Base-by-base conservation (phyloP, 202 grass and related monocot genomes). In the Cymbopogon flexuosus region DNA sequence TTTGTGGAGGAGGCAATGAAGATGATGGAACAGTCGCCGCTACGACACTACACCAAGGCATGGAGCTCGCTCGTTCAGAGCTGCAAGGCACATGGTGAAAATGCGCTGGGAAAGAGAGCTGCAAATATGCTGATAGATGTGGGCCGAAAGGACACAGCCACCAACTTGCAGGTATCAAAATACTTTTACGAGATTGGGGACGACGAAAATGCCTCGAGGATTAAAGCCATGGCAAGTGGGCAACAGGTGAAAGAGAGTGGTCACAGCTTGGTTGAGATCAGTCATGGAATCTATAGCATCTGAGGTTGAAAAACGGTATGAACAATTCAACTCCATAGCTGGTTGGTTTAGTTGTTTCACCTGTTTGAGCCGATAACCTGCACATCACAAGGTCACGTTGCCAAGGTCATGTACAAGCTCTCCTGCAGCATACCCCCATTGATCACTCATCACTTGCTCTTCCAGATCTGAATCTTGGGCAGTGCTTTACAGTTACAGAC, bases 121-220 rank as follows among this genome's bases (percentile, higher is more conserved):
- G 77, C 77, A 56, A 41, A 88, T 29, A 84, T 75, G 68, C 70
- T 86, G 70, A 69, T 86, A 47, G 68, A 78, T 72, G 36, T 68
- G 8, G 77, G 73, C 8, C 57, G 43, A 75, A 68, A 58, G 72
- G 79, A 83, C 68, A 41, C 74, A 70, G 78, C 68, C 21, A 73
- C 73, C 61, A 72, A 22, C 70, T 85, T 82, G 83, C 79, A 86
- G 61, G 60, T 79, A 68, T 74, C 41, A 27, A 79, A 21, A 30
- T 89, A 78, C 60, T 78, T 77, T 51, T 23, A 77, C 8, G 67
- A 86, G 58, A 52, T 54, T 70, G 34, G 40, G 29, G 67, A 68
- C 67, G 36, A 10, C 36, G 79, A 62, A 68, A 61, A 68, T 60
- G 79, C 78, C 34, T 77, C 47, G 5, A 72, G 59, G 46, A 51